Evolutionary conservation across 805 yeast species (phyloP).

Genomic region (Pichia nanzhaoensis): DNA sequence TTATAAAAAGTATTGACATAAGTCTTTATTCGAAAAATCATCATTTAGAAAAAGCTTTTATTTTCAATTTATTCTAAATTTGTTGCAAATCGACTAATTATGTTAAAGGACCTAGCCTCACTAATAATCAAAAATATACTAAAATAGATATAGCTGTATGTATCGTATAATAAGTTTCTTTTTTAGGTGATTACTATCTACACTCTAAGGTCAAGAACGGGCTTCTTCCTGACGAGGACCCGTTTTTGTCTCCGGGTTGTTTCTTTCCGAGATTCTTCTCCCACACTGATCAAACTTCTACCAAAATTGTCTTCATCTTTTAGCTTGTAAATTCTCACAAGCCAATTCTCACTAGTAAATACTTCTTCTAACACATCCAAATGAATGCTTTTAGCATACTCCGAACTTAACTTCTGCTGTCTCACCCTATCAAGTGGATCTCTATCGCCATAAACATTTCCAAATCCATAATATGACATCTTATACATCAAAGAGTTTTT

Average conservation of each 20-base stretch:
- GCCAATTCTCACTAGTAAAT: slow-evolving; percentile 93
- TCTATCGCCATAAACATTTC: slow-evolving; percentile 57
- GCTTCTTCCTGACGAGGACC: slow-evolving; percentile 23
- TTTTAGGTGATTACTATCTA: neutral
- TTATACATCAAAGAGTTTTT: slow-evolving; percentile 88
- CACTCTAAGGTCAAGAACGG: slow-evolving; percentile 23
- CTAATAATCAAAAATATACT: no score
- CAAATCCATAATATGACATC: slow-evolving; percentile 83
- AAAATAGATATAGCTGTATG: no score
- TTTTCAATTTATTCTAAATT: no score
- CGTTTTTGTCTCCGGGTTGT: slow-evolving; percentile 25
- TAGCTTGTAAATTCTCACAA: slow-evolving; percentile 88
- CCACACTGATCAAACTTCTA: slow-evolving; percentile 59
- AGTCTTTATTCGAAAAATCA: no score
- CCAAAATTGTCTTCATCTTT: slow-evolving; percentile 86
- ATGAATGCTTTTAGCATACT: slow-evolving; percentile 37
- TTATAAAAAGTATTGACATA: no score
- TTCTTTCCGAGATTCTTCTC: slow-evolving; percentile 39
- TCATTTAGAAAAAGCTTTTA: no score
- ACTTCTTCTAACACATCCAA: slow-evolving; percentile 86
- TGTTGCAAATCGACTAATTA: no score
- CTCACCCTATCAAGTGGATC: slow-evolving; percentile 82
- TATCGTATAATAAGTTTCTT: no score
- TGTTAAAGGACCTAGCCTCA: no score
- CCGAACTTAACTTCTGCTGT: slow-evolving; percentile 46